Evolutionary conservation across 345 rosid species (phyloP).

Genomic region (Citropsis articulata): DNA sequence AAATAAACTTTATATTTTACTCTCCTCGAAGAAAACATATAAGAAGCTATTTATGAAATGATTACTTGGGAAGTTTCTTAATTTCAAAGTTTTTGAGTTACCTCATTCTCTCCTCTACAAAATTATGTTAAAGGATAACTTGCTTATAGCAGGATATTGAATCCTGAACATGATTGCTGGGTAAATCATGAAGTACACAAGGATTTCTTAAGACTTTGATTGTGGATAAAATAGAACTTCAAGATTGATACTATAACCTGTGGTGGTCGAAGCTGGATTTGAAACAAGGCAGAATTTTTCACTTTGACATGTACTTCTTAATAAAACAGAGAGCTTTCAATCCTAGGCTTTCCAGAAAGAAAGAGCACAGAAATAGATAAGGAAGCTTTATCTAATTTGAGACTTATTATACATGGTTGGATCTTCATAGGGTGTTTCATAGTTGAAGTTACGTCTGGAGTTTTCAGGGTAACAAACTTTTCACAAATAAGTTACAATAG

Average conservation of each 20-base stretch:
- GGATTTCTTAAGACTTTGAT: background rate
- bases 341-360: background rate
- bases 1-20: background rate
- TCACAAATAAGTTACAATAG: background rate
- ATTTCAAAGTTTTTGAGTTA: background rate
- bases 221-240: background rate
- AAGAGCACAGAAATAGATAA: background rate
- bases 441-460: background rate
- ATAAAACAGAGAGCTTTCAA: background rate
- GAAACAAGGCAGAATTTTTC: background rate
- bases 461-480: background rate
- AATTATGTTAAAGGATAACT: background rate
- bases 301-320: background rate
- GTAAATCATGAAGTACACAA: background rate
- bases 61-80: background rate
- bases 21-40: background rate
- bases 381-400: background rate
- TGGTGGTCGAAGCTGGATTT: background rate
- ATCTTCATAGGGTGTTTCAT: background rate
- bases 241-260: background rate
- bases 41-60: background rate
- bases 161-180: background rate
- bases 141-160: background rate
- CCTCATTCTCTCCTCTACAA: background rate
- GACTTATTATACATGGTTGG: background rate